Conservation (phyloP, 139 green algal genomes). For the Eudorina sp. region DNA sequence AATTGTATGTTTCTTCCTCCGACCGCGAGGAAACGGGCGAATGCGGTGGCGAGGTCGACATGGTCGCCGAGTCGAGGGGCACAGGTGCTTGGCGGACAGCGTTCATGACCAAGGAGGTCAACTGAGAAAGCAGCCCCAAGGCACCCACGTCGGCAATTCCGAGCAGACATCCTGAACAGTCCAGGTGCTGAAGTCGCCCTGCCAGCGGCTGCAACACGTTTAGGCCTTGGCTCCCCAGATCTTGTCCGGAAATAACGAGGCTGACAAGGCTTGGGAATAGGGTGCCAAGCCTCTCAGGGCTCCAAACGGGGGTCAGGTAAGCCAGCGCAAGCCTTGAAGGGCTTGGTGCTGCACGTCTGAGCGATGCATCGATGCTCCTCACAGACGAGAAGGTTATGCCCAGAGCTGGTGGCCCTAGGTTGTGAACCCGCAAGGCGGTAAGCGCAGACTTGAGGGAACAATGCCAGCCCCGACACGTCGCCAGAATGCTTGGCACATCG, state of each 20-base stretch:
- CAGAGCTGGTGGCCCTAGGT: not conserved
- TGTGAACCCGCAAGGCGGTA: not conserved
- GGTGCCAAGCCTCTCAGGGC: not conserved
- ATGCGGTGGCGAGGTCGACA: not conserved
- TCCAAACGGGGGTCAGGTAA: not conserved
- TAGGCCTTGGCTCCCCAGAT: not conserved
- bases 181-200: not conserved
- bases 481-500: not conserved
- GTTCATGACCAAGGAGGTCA: conserved; percentile 11
- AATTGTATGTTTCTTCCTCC: no score
- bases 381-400: not conserved
- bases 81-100: not conserved
- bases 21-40: not conserved
- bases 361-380: not conserved
- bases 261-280: not conserved
- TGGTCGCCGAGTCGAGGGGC: no score
- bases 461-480: not conserved
- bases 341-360: not conserved
- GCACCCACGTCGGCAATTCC: not conserved
- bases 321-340: not conserved
- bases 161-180: conserved; percentile 4
- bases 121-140: not conserved
- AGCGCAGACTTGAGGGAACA: not conserved
- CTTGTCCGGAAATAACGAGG: not conserved
- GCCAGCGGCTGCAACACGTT: not conserved